Evolutionary conservation across 2,329 filamentous ascomycete species (phyloP).

Genomic region (Trichophyton verrucosum): DNA sequence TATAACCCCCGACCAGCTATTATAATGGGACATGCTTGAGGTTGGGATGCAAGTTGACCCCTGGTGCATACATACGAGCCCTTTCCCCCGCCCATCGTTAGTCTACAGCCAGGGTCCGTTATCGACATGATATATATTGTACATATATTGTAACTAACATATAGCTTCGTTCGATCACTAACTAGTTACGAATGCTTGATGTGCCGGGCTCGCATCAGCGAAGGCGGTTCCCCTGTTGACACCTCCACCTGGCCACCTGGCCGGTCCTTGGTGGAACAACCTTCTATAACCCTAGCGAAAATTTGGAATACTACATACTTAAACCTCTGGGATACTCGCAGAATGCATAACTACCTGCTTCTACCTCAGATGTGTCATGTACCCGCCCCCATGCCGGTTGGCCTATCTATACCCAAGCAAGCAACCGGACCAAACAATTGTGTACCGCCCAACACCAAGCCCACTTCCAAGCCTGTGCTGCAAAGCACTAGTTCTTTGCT

Average conservation of each 20-base stretch:
- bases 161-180: too few species aligned
- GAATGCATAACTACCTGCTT: not conserved
- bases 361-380: not conserved
- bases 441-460: not conserved
- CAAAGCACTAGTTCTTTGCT: not conserved
- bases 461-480: not conserved
- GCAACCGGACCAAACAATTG: not conserved
- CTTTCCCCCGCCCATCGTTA: not conserved
- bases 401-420: not conserved
- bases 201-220: not conserved
- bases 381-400: not conserved
- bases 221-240: not conserved
- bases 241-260: not conserved
- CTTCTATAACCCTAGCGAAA: not conserved
- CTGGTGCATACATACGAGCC: not conserved
- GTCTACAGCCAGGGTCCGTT: not conserved
- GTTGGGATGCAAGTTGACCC: not conserved
- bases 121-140: too few species aligned
- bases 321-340: not conserved
- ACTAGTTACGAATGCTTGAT: too few species aligned
- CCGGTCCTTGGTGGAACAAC: not conserved
- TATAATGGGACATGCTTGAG: not conserved
- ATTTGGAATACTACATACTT: not conserved
- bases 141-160: too few species aligned
- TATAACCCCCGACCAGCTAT: not conserved